phyloP scores from a whole-genome alignment of 1,139 yeast species.

The Hemisphaericaspora lyxosophila region DNA sequence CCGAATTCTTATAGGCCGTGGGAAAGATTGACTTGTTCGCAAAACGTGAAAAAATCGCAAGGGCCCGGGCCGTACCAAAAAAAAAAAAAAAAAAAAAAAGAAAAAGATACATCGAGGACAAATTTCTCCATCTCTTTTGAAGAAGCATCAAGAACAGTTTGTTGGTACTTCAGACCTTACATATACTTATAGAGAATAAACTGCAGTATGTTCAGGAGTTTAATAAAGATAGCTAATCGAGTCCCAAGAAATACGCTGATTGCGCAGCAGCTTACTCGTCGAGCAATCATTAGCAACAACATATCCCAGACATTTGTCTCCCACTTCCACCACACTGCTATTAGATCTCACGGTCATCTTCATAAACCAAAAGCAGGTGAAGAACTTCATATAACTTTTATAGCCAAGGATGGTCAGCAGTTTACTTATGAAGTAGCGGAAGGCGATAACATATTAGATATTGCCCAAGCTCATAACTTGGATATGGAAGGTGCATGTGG shows the following conservation, averaged over 20 bases:
- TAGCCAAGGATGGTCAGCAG: slow-evolving; percentile 88
- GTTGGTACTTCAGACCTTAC: not conserved
- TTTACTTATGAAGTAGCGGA: slow-evolving; percentile 81
- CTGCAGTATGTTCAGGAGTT: slow-evolving; percentile 2
- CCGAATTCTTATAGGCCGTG: slow-evolving; percentile 1
- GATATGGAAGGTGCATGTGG: slow-evolving; percentile 99
- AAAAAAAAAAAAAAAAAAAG: not conserved
- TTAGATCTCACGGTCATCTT: slow-evolving; percentile 69
- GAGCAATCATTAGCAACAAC: not conserved
- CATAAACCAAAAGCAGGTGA: slow-evolving; percentile 93
- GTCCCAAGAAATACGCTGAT: not conserved
- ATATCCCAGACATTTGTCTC: slow-evolving; percentile 3
- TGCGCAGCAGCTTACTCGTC: not conserved
- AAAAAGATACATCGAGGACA: not conserved
- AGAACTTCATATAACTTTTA: slow-evolving; percentile 85
- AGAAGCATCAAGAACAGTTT: not conserved
- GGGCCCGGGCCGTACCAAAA: not conserved
- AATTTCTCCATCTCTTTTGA: not conserved
- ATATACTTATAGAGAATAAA: not conserved
- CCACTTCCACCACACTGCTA: slow-evolving; percentile 23
- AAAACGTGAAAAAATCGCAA: no score
- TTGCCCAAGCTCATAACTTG: slow-evolving; percentile 88
- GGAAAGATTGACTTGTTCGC: not conserved
- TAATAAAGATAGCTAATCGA: slow-evolving; percentile 1
- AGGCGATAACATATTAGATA: slow-evolving; percentile 88